Conservation (phyloP, 2,329 filamentous ascomycete genomes). For the Penicillium corylophilum region DNA sequence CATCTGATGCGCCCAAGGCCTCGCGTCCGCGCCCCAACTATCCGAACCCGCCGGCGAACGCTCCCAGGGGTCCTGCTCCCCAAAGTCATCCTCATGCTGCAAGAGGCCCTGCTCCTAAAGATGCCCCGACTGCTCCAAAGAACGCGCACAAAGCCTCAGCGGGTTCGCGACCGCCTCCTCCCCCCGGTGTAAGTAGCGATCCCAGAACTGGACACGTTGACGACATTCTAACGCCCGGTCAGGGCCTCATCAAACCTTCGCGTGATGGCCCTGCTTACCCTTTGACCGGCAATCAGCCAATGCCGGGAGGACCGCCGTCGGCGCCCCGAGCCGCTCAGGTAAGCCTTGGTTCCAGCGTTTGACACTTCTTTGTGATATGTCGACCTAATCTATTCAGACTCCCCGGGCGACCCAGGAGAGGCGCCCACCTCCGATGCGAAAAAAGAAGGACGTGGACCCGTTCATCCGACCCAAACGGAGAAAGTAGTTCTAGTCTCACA, state of each 20-base stretch:
- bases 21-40: constrained; percentile 30
- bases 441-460: constrained; percentile 41
- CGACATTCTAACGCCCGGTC: constrained; percentile 23
- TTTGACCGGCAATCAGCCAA: constrained; percentile 20
- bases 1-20: constrained; percentile 23
- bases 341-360: constrained; percentile 7
- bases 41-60: constrained; percentile 22
- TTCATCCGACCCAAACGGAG: constrained; percentile 44
- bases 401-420: constrained; percentile 12
- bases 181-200: constrained; percentile 15
- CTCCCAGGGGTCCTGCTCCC: constrained; percentile 21
- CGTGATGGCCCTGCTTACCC: constrained; percentile 35
- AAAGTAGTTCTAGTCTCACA: constrained; percentile 15
- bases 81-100: neutral
- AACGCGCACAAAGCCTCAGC: constrained; percentile 10
- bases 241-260: constrained; percentile 44
- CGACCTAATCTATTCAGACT: constrained; percentile 16
- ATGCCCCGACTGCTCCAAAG: neutral
- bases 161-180: constrained; percentile 14
- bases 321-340: constrained; percentile 21
- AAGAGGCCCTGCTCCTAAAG: neutral
- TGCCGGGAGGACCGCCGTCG: constrained; percentile 13
- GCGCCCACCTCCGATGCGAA: constrained; percentile 33
- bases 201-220: constrained; percentile 7
- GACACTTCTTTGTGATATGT: constrained; percentile 2